Evolutionary conservation across 164 flowering plant species (phyloP).

Genomic region (Protea cynaroides): DNA sequence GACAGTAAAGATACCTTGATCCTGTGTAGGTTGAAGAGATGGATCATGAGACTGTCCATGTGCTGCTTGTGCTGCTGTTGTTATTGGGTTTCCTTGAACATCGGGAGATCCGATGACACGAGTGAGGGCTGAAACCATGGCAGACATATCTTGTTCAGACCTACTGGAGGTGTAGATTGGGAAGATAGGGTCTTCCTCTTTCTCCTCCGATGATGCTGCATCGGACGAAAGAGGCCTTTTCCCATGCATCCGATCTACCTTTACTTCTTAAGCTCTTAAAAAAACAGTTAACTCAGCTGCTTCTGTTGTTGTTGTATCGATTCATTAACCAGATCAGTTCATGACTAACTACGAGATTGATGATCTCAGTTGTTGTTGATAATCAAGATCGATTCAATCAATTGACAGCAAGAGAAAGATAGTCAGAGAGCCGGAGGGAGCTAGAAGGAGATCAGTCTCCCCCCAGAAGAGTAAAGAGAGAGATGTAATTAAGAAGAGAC

Average conservation of each 20-base stretch:
- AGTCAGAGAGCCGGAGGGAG: too few species aligned
- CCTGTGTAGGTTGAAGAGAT: constrained; percentile 19
- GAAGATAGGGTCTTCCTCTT: constrained; percentile 9
- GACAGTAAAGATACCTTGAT: constrained; percentile 26
- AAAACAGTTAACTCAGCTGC: too few species aligned
- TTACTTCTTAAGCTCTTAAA: too few species aligned
- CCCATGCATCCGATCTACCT: constrained; percentile 57
- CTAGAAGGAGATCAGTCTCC: too few species aligned
- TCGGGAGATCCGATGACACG: constrained; percentile 45
- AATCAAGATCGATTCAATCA: too few species aligned
- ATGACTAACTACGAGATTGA: too few species aligned
- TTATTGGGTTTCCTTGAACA: constrained; percentile 4
- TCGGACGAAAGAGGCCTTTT: constrained; percentile 51
- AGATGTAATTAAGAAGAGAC: too few species aligned
- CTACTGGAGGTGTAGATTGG: constrained; percentile 25
- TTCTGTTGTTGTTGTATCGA: too few species aligned
- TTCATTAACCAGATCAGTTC: too few species aligned
- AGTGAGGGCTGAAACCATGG: constrained; percentile 63
- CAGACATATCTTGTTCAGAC: constrained; percentile 53
- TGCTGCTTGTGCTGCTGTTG: not conserved
- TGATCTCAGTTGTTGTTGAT: too few species aligned
- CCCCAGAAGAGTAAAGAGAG: too few species aligned
- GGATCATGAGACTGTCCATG: not conserved
- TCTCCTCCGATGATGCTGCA: constrained; percentile 25
- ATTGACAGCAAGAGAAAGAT: too few species aligned